These are phyloP conservation scores for Biancaea sappan DNA, from an alignment of 306 rosid species.

Conservation along the genomic window DNA sequence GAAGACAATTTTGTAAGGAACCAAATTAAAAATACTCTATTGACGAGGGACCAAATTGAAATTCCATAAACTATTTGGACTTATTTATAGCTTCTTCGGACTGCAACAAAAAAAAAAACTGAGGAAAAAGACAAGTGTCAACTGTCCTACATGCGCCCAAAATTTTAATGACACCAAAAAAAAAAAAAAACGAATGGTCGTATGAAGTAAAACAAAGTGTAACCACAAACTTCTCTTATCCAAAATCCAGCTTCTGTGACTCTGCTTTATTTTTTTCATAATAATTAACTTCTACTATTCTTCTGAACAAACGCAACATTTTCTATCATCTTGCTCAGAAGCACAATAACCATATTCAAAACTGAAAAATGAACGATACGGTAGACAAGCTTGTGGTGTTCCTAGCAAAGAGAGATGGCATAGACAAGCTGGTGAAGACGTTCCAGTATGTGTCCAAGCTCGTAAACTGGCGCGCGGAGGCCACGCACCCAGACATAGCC, in stretches of 20 bases:
- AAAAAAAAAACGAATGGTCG: constrained; percentile 34
- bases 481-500: constrained; percentile 50
- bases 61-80: too few relatives aligned
- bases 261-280: constrained; percentile 34
- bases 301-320: constrained; percentile 8
- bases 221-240: constrained; percentile 68
- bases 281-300: not conserved
- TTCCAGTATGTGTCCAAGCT: constrained; percentile 90
- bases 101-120: not conserved
- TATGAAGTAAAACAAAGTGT: constrained; percentile 32
- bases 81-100: too few relatives aligned
- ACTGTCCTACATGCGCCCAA: constrained; percentile 13
- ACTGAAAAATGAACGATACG: constrained; percentile 62
- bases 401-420: constrained; percentile 92
- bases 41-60: too few relatives aligned
- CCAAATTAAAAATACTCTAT: too few relatives aligned
- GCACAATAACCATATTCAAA: not conserved
- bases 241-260: constrained; percentile 58
- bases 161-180: constrained; percentile 26
- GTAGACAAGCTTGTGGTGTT: constrained; percentile 89
- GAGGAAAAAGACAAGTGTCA: not conserved
- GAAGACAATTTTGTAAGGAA: too few relatives aligned
- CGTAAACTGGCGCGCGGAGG: constrained; percentile 71
- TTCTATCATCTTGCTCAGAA: not conserved
- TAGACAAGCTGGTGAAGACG: constrained; percentile 98